Conservation (phyloP, 306 rosid species). For the Quercus cerris region DNA sequence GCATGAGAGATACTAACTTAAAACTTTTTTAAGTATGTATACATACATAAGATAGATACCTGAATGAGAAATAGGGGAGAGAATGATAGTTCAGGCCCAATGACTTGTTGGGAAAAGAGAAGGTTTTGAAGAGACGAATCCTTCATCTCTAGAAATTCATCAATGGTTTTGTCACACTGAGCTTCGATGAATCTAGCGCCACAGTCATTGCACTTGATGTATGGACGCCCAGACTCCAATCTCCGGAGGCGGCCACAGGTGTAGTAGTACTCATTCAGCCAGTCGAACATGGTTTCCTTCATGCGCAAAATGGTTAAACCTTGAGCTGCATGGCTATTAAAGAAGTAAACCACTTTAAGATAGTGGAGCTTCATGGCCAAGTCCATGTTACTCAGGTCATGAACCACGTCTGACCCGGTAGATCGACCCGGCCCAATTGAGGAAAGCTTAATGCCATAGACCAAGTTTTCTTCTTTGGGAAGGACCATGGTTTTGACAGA, state of each 20-base stretch:
- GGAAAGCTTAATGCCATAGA: conserved; percentile 45
- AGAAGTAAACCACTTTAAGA: conserved; percentile 55
- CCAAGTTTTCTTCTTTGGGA: conserved; percentile 24
- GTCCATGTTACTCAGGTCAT: conserved; percentile 43
- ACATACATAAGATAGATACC: conserved; percentile 28
- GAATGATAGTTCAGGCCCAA: conserved; percentile 78
- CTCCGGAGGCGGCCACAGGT: conserved; percentile 63
- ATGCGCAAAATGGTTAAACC: conserved; percentile 33
- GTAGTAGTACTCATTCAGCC: conserved; percentile 33
- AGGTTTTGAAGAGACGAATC: conserved; percentile 43
- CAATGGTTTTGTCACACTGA: conserved; percentile 45
- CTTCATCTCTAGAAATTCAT: conserved; percentile 48
- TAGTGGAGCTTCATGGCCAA: conserved; percentile 90
- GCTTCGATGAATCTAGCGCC: conserved; percentile 75
- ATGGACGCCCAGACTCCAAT: conserved; percentile 60
- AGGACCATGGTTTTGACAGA: conserved; percentile 32
- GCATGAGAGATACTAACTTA: no score
- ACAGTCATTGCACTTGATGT: conserved; percentile 79
- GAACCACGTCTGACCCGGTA: conserved; percentile 35
- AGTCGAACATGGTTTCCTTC: conserved; percentile 40
- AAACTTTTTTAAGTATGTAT: no score
- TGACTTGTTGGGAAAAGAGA: conserved; percentile 52
- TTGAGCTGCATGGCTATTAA: conserved; percentile 26
- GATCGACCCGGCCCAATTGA: conserved; percentile 60
- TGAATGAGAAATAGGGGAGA: conserved; percentile 69